Conservation (phyloP, 257 asterid genomes). For the Mitragyna speciosa region DNA sequence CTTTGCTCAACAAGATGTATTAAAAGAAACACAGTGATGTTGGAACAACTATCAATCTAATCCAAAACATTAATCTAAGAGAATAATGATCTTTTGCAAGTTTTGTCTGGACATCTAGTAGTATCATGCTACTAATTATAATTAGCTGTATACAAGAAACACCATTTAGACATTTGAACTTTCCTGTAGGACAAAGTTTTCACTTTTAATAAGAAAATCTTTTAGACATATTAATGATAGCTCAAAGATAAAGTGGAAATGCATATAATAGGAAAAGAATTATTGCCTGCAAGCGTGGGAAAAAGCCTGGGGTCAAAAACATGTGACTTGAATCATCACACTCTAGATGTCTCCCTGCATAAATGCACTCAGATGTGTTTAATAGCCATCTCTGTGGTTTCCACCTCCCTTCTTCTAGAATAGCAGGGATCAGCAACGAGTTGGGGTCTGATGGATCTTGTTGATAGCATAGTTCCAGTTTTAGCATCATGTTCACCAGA, state of each 20-base stretch:
- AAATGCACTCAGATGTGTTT: constrained; percentile 41
- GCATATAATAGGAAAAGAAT: not conserved
- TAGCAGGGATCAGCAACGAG: constrained; percentile 60
- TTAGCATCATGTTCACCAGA: constrained; percentile 74
- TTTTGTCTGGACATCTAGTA: too few species aligned
- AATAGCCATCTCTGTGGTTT: constrained; percentile 65
- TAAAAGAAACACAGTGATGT: not conserved
- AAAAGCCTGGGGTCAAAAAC: constrained; percentile 75
- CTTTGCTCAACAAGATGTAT: not conserved
- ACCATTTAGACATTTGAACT: not conserved
- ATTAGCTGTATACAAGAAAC: not conserved
- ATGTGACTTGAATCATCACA: constrained; percentile 73
- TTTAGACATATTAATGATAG: not conserved
- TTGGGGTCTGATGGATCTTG: constrained; percentile 58
- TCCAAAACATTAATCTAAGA: not conserved
- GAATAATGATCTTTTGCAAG: not conserved
- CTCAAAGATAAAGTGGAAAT: not conserved
- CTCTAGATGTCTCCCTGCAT: constrained; percentile 73
- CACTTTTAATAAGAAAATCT: not conserved
- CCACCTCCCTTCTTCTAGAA: constrained; percentile 70
- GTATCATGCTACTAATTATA: not conserved
- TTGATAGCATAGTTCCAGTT: constrained; percentile 76
- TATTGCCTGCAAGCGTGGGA: constrained; percentile 80
- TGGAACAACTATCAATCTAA: not conserved
- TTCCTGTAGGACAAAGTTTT: too few species aligned